Percentiles rank a stretch among this genome's conserved stretches.
Evolutionary conservation across 2,329 filamentous ascomycete species (phyloP).

Genomic region (Stylonectria norvegica): DNA sequence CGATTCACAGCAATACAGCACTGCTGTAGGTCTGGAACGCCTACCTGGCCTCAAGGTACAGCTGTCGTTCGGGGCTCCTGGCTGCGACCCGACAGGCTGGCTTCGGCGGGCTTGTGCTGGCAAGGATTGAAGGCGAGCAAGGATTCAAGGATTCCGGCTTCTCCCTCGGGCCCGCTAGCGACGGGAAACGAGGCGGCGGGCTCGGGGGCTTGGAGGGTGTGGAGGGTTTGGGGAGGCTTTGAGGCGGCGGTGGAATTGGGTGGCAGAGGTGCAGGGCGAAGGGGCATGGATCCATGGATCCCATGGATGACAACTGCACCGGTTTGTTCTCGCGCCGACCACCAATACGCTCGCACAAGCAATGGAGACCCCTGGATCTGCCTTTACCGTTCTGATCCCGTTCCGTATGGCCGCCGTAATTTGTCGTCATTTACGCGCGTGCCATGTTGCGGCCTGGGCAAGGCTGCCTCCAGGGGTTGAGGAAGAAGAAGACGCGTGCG

Average conservation of each 20-base stretch:
- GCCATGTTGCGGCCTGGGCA: conserved; percentile 13
- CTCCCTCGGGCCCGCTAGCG: conserved; percentile 24
- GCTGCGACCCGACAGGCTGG: conserved; percentile 31
- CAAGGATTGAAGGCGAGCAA: too few species aligned
- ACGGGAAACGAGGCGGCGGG: conserved; percentile 9
- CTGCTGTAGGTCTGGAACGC: conserved; percentile 2
- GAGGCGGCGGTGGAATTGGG: not conserved
- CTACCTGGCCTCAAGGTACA: conserved; percentile 6
- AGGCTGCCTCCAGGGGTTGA: too few species aligned
- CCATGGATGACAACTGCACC: conserved; percentile 21
- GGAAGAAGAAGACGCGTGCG: conserved; percentile 15
- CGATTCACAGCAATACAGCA: too few species aligned
- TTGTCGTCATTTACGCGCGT: conserved; percentile 22
- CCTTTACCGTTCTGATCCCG: conserved; percentile 10
- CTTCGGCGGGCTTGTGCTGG: conserved; percentile 8
- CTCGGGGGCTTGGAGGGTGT: not conserved
- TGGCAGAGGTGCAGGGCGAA: conserved; percentile 12
- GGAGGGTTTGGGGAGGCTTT: not conserved
- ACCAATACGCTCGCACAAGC: conserved; percentile 17
- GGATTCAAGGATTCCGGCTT: conserved; percentile 32
- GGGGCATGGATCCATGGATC: conserved; percentile 9
- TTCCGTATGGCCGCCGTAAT: conserved; percentile 20
- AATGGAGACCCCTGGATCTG: conserved; percentile 16
- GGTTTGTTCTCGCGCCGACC: conserved; percentile 34
- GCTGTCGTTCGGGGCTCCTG: conserved; percentile 20